Percentiles rank a stretch among this genome's conserved stretches.
Conservation (phyloP, 441 rosid genomes). For the Arabidopsis lyrata region DNA sequence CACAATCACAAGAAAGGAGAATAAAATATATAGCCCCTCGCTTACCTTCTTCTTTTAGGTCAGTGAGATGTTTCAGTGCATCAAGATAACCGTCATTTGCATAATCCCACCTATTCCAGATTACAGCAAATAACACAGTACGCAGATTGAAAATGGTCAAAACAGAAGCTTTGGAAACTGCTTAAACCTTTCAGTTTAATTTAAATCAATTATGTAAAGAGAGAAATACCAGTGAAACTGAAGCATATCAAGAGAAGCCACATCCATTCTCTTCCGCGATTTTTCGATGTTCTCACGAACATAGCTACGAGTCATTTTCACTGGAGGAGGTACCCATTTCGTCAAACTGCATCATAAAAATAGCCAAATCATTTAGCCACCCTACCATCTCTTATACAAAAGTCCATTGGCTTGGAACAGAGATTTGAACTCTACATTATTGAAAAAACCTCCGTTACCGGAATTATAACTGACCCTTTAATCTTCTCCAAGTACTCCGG, state of each 20-base stretch:
- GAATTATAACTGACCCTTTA: slow-evolving; percentile 63
- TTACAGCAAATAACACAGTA: too few relatives aligned
- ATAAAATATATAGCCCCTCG: not conserved
- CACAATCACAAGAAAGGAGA: slow-evolving; percentile 29
- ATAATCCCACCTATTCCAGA: slow-evolving; percentile 87
- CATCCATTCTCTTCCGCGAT: slow-evolving; percentile 95
- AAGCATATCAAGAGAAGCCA: slow-evolving; percentile 92
- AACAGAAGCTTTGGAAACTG: too few relatives aligned
- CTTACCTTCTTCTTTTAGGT: slow-evolving; percentile 87
- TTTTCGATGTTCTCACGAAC: slow-evolving; percentile 73
- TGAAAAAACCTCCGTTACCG: too few relatives aligned
- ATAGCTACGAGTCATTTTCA: slow-evolving; percentile 84
- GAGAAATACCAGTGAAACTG: slow-evolving; percentile 86
- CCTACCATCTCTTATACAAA: not conserved
- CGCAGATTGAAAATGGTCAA: too few relatives aligned
- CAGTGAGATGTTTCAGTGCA: slow-evolving; percentile 87
- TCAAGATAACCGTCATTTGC: slow-evolving; percentile 90
- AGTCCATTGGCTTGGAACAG: too few relatives aligned
- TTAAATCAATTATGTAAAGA: not conserved
- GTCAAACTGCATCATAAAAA: slow-evolving; percentile 72
- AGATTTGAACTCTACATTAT: too few relatives aligned
- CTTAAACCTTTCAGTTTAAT: not conserved
- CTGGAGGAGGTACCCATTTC: slow-evolving; percentile 97
- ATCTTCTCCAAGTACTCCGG: slow-evolving; percentile 75
- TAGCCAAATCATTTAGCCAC: slow-evolving; percentile 3